phyloP scores from a whole-genome alignment of 306 rosid genomes.

The Corylus avellana region DNA sequence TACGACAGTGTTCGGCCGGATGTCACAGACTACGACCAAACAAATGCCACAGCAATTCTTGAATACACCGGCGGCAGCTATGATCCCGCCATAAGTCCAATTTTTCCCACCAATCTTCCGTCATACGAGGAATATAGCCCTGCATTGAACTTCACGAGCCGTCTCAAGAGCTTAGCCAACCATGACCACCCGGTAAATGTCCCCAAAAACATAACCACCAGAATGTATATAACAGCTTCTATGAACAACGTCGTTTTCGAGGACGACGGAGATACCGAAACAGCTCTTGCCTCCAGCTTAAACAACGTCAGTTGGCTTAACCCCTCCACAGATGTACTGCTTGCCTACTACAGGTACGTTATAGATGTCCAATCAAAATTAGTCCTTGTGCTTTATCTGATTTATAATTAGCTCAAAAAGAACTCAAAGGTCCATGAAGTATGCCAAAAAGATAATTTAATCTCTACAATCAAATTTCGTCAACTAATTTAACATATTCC shows the following conservation, averaged over 20 bases:
- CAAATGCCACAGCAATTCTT: constrained; percentile 24
- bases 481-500: too few relatives aligned
- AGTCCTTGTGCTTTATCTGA: too few relatives aligned
- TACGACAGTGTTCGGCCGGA: not conserved
- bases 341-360: constrained; percentile 25
- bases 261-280: not conserved
- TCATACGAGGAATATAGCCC: not conserved
- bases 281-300: constrained; percentile 12
- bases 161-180: constrained; percentile 24
- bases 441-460: too few relatives aligned
- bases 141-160: constrained; percentile 14
- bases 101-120: constrained; percentile 15
- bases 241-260: constrained; percentile 6
- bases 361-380: too few relatives aligned
- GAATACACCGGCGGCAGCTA: constrained; percentile 23
- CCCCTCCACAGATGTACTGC: constrained; percentile 22
- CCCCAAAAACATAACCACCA: constrained; percentile 12
- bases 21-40: constrained; percentile 1
- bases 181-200: constrained; percentile 21
- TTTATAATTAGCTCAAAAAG: too few relatives aligned
- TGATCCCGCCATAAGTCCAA: not conserved
- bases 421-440: too few relatives aligned
- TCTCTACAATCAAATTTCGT: too few relatives aligned
- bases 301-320: constrained; percentile 32
- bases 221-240: constrained; percentile 14